phyloP scores from a whole-genome alignment of 2,329 filamentous ascomycete genomes.

The Ascochyta viciae-villosae region DNA sequence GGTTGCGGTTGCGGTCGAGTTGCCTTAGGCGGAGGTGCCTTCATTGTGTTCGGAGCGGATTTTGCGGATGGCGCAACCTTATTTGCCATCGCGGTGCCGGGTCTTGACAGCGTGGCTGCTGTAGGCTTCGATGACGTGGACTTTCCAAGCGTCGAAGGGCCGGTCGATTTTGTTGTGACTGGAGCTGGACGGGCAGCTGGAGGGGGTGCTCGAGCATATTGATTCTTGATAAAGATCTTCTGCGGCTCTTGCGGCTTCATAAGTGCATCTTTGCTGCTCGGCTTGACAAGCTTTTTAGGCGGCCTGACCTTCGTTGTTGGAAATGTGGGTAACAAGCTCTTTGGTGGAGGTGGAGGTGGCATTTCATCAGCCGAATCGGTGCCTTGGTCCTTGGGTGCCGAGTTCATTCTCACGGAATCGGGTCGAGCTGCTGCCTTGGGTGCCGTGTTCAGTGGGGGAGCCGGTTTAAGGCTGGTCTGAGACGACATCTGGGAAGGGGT shows the following conservation, averaged over 20 bases:
- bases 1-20: constrained; percentile 53
- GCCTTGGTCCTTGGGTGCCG: constrained; percentile 33
- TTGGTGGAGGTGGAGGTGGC: constrained; percentile 67
- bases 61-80: constrained; percentile 31
- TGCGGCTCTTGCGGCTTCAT: constrained; percentile 70
- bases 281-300: constrained; percentile 61
- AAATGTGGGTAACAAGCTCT: constrained; percentile 57
- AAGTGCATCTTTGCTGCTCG: constrained; percentile 65
- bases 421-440: constrained; percentile 41
- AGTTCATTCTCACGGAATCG: constrained; percentile 36
- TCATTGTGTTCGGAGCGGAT: constrained; percentile 30
- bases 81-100: constrained; percentile 36
- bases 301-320: constrained; percentile 48
- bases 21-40: constrained; percentile 35
- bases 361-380: constrained; percentile 59
- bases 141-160: constrained; percentile 35
- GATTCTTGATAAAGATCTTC: constrained; percentile 65
- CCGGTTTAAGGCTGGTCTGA: constrained; percentile 40
- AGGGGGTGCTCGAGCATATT: constrained; percentile 49
- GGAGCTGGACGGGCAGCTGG: constrained; percentile 64
- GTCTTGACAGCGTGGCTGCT: constrained; percentile 59
- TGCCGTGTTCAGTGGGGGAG: constrained; percentile 50
- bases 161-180: constrained; percentile 23
- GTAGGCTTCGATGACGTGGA: constrained; percentile 33
- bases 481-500: constrained; percentile 54